These are phyloP conservation scores for Cutaneotrichosporon cavernicola DNA, from an alignment of 1,284 basidiomycete genomes.

Conservation along the genomic window DNA sequence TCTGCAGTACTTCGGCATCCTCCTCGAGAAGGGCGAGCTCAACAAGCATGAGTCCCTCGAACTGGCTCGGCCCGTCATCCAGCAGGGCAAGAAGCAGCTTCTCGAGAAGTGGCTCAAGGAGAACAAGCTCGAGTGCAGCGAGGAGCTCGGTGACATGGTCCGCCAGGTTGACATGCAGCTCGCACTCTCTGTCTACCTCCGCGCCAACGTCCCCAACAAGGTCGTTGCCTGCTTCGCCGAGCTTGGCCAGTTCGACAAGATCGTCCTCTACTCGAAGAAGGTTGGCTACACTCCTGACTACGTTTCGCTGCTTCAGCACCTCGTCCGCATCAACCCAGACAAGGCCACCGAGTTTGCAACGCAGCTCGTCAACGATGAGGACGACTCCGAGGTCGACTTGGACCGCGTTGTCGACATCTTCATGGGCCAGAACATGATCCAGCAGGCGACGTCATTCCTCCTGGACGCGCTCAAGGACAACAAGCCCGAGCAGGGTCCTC, in stretches of 20 bases:
- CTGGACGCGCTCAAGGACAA: constrained; percentile 99
- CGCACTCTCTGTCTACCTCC: constrained; percentile 96
- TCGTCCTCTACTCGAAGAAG: constrained; percentile 96
- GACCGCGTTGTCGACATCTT: constrained; percentile 98
- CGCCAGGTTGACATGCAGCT: constrained; percentile 89
- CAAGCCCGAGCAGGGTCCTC: constrained; percentile 91
- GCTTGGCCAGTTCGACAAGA: constrained; percentile 98
- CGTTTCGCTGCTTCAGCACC: constrained; percentile 89
- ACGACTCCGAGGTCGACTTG: constrained; percentile 87
- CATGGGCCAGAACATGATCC: constrained; percentile 99
- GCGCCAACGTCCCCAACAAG: constrained; percentile 98
- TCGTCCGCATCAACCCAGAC: constrained; percentile 95
- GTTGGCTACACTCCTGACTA: constrained; percentile 95
- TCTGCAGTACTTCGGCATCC: constrained; percentile 96
- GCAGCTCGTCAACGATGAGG: constrained; percentile 92
- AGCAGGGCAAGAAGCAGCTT: constrained; percentile 95
- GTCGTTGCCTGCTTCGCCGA: constrained; percentile 99
- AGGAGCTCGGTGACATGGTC: constrained; percentile 97
- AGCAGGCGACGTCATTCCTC: constrained; percentile 97
- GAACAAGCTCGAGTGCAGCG: constrained; percentile 99
- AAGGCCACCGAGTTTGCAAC: constrained; percentile 97
- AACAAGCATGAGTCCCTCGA: constrained; percentile 97
- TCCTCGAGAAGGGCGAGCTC: constrained; percentile 95
- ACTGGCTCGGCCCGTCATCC: constrained; percentile 90
- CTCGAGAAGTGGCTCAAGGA: constrained; percentile 99